phyloP scores from a whole-genome alignment of 2,329 filamentous ascomycete genomes.

The Mycosphaerelloides madeirae region DNA sequence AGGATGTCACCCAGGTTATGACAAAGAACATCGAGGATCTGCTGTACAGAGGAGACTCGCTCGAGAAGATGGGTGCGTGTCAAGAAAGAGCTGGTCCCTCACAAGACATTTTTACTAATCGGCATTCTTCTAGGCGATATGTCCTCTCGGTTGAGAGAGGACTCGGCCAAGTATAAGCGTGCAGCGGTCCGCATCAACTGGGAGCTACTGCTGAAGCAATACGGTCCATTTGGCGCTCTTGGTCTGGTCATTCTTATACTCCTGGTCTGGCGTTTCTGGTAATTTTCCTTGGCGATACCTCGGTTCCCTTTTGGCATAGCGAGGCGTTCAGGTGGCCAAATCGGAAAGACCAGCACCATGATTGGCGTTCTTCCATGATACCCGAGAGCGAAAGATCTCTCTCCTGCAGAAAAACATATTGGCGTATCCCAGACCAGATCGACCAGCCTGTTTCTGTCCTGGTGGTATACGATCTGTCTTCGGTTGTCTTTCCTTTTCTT shows the following conservation, averaged over 20 bases:
- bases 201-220: slow-evolving; percentile 94
- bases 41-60: slow-evolving; percentile 85
- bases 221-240: slow-evolving; percentile 80
- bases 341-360: too few species aligned
- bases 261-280: slow-evolving; percentile 92
- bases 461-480: neutral
- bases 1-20: slow-evolving; percentile 98
- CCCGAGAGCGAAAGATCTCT: slow-evolving; percentile 19
- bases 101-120: slow-evolving; percentile 56
- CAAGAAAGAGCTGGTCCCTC: too few species aligned
- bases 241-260: slow-evolving; percentile 80
- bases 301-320: slow-evolving; percentile 19
- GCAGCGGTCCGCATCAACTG: slow-evolving; percentile 96
- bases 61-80: slow-evolving; percentile 79
- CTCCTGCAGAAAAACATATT: slow-evolving; percentile 4
- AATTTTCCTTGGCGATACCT: slow-evolving; percentile 8
- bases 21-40: slow-evolving; percentile 99
- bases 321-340: slow-evolving; percentile 18
- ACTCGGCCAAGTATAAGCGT: slow-evolving; percentile 88
- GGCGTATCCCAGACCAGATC: neutral
- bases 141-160: slow-evolving; percentile 70
- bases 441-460: neutral
- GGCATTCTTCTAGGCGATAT: slow-evolving; percentile 15
- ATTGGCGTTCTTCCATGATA: slow-evolving; percentile 19
- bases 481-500: neutral